Evolutionary conservation across 192 early-diverging fungal species (phyloP).

Genomic region (Neocallimastix lanati): DNA sequence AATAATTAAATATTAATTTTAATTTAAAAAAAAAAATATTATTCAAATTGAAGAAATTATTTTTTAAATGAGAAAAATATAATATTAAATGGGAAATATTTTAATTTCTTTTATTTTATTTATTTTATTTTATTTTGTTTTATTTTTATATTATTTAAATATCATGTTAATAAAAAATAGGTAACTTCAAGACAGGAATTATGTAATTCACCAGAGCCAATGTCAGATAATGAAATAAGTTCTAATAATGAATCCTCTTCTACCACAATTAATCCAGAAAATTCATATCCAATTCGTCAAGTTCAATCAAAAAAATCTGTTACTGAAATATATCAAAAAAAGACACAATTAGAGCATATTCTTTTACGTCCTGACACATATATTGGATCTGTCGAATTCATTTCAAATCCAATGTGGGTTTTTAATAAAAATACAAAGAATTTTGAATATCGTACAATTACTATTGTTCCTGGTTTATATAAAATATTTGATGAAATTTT

Average conservation of each 20-base stretch:
- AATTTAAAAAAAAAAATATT: too few relatives aligned
- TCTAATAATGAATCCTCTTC: background rate
- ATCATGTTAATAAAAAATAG: too few relatives aligned
- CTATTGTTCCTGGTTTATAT: constrained; percentile 70
- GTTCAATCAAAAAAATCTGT: background rate
- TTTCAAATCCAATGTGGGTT: constrained; percentile 71
- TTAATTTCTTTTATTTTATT: too few relatives aligned
- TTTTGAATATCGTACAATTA: constrained; percentile 43
- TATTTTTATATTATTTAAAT: too few relatives aligned
- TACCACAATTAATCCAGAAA: background rate
- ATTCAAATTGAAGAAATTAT: too few relatives aligned
- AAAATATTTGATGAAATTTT: constrained; percentile 98
- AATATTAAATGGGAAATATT: too few relatives aligned
- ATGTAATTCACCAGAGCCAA: background rate
- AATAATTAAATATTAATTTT: too few relatives aligned
- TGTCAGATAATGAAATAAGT: background rate
- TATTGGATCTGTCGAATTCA: constrained; percentile 76
- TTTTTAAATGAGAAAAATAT: too few relatives aligned
- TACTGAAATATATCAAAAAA: constrained; percentile 80
- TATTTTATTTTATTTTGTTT: too few relatives aligned
- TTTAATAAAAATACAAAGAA: constrained; percentile 44
- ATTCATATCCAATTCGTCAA: background rate
- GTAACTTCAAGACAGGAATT: background rate
- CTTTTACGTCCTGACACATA: constrained; percentile 88
- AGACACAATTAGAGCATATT: constrained; percentile 88